A percentile compares a stretch with the other conserved stretches of the same genome.
Evolutionary conservation across 768 basidiomycete species (phyloP).

Genomic region (Kwoniella sp.): DNA sequence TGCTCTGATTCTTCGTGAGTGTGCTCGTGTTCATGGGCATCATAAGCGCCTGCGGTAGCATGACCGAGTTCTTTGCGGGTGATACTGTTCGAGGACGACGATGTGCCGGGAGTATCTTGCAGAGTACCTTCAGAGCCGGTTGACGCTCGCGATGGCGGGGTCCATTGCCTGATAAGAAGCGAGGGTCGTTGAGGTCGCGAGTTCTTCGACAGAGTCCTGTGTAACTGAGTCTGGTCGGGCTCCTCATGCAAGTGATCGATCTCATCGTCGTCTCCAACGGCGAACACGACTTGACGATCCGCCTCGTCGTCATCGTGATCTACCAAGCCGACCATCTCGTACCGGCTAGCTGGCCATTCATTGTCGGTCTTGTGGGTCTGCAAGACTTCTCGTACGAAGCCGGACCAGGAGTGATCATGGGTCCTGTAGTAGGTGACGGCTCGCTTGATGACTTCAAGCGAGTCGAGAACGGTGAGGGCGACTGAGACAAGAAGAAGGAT

Average conservation of each 20-base stretch:
- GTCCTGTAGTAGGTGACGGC: slow-evolving; percentile 20
- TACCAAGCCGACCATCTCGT: slow-evolving; percentile 41
- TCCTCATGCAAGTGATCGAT: slow-evolving; percentile 10
- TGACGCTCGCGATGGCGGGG: slow-evolving; percentile 28
- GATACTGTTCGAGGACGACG: slow-evolving; percentile 24
- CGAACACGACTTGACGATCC: slow-evolving; percentile 44
- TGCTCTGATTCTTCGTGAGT: not conserved
- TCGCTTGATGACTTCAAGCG: slow-evolving; percentile 52
- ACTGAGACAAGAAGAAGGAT: slow-evolving; percentile 61
- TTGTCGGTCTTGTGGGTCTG: slow-evolving; percentile 7
- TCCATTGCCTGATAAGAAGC: slow-evolving; percentile 31
- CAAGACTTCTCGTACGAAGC: slow-evolving; percentile 25
- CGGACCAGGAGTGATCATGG: slow-evolving; percentile 29
- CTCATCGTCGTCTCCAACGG: slow-evolving; percentile 33
- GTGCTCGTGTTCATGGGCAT: slow-evolving; percentile 19
- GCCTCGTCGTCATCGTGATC: slow-evolving; percentile 19
- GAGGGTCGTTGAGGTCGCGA: slow-evolving; percentile 24
- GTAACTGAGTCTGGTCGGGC: slow-evolving; percentile 2
- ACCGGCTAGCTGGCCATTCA: slow-evolving; percentile 26
- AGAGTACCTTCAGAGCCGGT: slow-evolving; percentile 41
- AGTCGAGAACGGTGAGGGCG: slow-evolving; percentile 63
- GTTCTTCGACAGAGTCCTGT: not conserved
- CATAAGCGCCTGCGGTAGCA: slow-evolving; percentile 19
- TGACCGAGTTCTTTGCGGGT: slow-evolving; percentile 8
- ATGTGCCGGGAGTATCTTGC: slow-evolving; percentile 32